Evolutionary conservation across 192 early-diverging fungal species (phyloP).

Genomic region (Phycomyces blakesleeanus): DNA sequence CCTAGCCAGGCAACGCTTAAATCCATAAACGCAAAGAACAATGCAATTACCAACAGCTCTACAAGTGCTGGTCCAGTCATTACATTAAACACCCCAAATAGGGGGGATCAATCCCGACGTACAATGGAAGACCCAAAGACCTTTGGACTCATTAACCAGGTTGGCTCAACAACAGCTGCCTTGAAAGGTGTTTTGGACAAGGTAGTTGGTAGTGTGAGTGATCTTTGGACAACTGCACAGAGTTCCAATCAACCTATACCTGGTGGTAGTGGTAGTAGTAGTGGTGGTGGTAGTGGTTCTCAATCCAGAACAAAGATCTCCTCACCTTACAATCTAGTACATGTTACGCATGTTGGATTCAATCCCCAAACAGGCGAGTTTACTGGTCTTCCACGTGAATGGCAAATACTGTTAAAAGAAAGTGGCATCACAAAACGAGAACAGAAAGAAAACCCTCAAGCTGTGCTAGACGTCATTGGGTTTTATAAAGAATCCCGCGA

Average conservation of each 20-base stretch:
- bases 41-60: not conserved
- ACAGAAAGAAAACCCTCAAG: slow-evolving; percentile 88
- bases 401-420: slow-evolving; percentile 86
- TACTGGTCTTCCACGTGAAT: slow-evolving; percentile 90
- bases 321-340: slow-evolving; percentile 93
- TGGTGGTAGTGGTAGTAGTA: slow-evolving; percentile 23
- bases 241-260: slow-evolving; percentile 40
- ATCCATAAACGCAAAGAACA: not conserved
- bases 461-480: slow-evolving; percentile 75
- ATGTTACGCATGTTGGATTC: slow-evolving; percentile 97
- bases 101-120: not conserved
- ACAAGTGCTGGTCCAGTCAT: not conserved
- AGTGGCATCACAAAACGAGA: slow-evolving; percentile 94
- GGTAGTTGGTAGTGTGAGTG: slow-evolving; percentile 47
- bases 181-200: slow-evolving; percentile 53
- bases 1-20: not conserved
- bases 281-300: not conserved
- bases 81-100: no score
- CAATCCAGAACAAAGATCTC: slow-evolving; percentile 81
- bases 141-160: not conserved
- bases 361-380: slow-evolving; percentile 96
- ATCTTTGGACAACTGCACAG: slow-evolving; percentile 27
- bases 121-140: not conserved
- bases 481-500: slow-evolving; percentile 67
- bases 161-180: slow-evolving; percentile 3